These are phyloP conservation scores for Camelina sativa DNA, from an alignment of 345 rosid genomes.

Conservation along the genomic window DNA sequence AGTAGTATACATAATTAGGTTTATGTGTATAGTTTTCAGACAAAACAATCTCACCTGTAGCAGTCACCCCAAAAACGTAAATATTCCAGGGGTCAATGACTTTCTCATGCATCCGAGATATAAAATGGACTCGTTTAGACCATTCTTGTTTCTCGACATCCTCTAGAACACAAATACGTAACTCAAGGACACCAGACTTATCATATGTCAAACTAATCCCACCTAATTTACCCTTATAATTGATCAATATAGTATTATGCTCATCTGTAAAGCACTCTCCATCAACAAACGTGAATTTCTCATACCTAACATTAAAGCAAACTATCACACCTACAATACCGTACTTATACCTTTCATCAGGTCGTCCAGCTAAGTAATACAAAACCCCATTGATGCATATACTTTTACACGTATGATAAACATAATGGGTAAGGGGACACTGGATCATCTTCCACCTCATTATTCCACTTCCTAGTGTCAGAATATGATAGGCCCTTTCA, in stretches of 20 bases:
- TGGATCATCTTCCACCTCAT: background rate
- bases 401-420: too few species aligned
- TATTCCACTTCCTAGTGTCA: background rate
- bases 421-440: background rate
- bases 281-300: background rate
- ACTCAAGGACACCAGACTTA: background rate
- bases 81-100: too few species aligned
- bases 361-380: background rate
- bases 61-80: too few species aligned
- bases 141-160: conserved; percentile 23
- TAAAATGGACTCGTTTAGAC: background rate
- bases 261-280: fast-evolving
- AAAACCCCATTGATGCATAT: conserved; percentile 29
- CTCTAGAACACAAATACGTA: conserved; percentile 3
- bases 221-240: conserved; percentile 30
- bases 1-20: too few species aligned
- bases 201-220: fast-evolving
- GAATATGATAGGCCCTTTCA: background rate
- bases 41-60: too few species aligned
- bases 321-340: background rate
- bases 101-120: too few species aligned
- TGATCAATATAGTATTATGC: background rate
- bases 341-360: background rate
- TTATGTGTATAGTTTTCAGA: too few species aligned
- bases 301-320: conserved; percentile 28